A percentile compares a stretch with the other conserved stretches of the same genome.
These are phyloP conservation scores for Carex littledalei DNA, from an alignment of 176 grass and related monocot genomes.

Conservation along the genomic window DNA sequence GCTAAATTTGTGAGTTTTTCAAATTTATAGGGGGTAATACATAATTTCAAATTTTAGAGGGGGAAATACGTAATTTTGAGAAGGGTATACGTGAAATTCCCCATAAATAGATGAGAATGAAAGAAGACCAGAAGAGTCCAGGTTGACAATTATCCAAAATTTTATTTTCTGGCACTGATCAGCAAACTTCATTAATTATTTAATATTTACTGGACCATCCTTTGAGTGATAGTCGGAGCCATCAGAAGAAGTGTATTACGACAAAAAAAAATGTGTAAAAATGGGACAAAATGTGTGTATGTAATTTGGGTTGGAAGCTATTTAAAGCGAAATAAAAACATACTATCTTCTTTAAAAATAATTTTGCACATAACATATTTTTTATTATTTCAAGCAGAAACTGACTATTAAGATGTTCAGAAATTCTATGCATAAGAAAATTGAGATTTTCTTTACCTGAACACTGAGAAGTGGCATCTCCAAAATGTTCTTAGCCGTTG, in stretches of 20 bases:
- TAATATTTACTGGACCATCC: background rate
- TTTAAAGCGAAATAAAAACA: background rate
- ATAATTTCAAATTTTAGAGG: no score
- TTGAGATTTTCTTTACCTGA: conserved; percentile 12
- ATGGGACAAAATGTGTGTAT: background rate
- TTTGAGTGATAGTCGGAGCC: background rate
- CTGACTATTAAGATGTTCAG: background rate
- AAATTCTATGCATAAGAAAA: background rate
- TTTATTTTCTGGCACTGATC: background rate
- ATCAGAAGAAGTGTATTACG: background rate
- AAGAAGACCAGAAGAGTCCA: background rate
- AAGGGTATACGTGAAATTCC: no score
- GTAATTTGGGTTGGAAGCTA: background rate
- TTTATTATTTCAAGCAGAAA: background rate
- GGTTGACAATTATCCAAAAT: no score
- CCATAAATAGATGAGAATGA: no score
- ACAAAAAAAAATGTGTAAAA: background rate
- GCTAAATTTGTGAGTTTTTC: no score
- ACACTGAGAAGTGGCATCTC: conserved; percentile 38
- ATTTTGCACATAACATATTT: background rate
- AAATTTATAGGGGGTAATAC: no score
- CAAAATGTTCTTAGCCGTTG: background rate
- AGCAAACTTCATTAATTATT: background rate
- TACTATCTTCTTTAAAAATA: background rate
- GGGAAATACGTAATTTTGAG: no score